Evolutionary conservation across 2,329 filamentous ascomycete species (phyloP).

Genomic region (Exophiala sideris): DNA sequence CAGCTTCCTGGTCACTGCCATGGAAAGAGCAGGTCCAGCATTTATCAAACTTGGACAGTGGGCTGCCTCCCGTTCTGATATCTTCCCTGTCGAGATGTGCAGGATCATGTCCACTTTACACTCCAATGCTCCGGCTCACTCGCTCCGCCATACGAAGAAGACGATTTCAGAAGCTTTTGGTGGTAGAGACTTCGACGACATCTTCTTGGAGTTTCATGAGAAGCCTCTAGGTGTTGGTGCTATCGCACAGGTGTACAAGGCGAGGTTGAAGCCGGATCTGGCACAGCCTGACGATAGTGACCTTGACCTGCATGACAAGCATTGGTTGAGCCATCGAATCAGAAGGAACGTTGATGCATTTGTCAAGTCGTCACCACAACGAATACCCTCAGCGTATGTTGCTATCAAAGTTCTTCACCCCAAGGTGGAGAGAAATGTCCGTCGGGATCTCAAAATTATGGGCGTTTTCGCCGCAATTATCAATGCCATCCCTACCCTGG

Average conservation of each 20-base stretch:
- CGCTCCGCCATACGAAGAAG: slow-evolving; percentile 70
- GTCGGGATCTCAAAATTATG: slow-evolving; percentile 94
- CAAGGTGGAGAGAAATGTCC: slow-evolving; percentile 80
- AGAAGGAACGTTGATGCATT: slow-evolving; percentile 78
- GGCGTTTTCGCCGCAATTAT: slow-evolving; percentile 79
- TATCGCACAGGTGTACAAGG: slow-evolving; percentile 96
- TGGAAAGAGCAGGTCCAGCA: slow-evolving; percentile 90
- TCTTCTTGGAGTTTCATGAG: slow-evolving; percentile 94
- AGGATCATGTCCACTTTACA: slow-evolving; percentile 90
- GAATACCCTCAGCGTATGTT: slow-evolving; percentile 87
- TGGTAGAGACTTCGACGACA: slow-evolving; percentile 76
- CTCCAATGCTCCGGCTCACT: slow-evolving; percentile 90
- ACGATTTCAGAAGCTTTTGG: slow-evolving; percentile 81
- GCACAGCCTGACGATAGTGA: slow-evolving; percentile 61
- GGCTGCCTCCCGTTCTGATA: slow-evolving; percentile 93
- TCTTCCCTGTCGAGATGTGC: slow-evolving; percentile 92
- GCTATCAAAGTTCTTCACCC: slow-evolving; percentile 96
- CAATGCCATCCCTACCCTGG: slow-evolving; percentile 86
- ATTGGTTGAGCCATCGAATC: slow-evolving; percentile 64
- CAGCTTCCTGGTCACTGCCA: slow-evolving; percentile 74
- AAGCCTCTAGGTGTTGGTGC: slow-evolving; percentile 87
- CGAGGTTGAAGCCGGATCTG: slow-evolving; percentile 78
- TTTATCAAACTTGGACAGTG: slow-evolving; percentile 99
- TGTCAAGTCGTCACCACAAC: slow-evolving; percentile 78
- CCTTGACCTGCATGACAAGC: slow-evolving; percentile 46